These are phyloP conservation scores for Cinchona pubescens DNA, from an alignment of 257 asterid species.

Conservation along the genomic window DNA sequence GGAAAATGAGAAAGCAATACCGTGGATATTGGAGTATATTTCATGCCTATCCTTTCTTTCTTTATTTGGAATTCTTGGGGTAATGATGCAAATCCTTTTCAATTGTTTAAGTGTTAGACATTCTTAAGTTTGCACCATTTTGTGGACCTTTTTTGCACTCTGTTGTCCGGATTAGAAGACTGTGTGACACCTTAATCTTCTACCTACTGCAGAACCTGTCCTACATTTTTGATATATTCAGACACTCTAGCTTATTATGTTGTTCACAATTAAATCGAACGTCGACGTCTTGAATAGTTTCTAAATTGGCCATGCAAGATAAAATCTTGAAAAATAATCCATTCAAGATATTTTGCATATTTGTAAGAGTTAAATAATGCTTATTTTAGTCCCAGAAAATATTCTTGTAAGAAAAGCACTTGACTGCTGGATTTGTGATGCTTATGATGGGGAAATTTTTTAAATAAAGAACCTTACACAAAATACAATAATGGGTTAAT, in stretches of 20 bases:
- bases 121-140: neutral
- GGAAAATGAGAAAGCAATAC: slow-evolving; percentile 12
- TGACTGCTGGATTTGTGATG: neutral
- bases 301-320: neutral
- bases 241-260: neutral
- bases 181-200: neutral
- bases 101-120: neutral
- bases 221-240: neutral
- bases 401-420: neutral
- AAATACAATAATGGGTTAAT: neutral
- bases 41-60: slow-evolving; percentile 23
- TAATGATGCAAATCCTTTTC: neutral
- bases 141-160: neutral
- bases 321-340: neutral
- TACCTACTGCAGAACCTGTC: neutral
- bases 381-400: neutral
- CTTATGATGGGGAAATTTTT: neutral
- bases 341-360: neutral
- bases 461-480: neutral
- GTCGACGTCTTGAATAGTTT: neutral
- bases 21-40: slow-evolving; percentile 20
- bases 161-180: neutral
- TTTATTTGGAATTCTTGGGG: slow-evolving; percentile 32
- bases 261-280: neutral
- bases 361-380: neutral